Base-by-base conservation (phyloP, 2,329 filamentous ascomycete genomes). In the Botryosphaeria dothidea region DNA sequence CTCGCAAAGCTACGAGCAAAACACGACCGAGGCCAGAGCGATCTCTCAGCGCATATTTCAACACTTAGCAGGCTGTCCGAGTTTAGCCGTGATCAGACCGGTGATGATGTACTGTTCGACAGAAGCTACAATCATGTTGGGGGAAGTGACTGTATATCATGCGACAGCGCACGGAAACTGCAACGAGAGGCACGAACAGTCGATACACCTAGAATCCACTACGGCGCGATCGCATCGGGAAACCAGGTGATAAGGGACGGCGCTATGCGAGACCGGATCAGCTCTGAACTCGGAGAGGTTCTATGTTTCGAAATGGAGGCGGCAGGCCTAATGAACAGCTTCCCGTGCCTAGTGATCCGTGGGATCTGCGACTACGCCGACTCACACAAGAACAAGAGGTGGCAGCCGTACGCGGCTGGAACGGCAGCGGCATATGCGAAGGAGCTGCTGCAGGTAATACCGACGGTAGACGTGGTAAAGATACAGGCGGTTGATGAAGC, bases 301-400 rank as follows among this genome's bases (percentile, higher is more conserved):
- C 65, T 71, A 3, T 72, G 68, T 56, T 71, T 70, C 41, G 69
- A 70, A 58, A 70, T 68, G 66, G 71, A 71, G 57, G 69, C 69
- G 56, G 69, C 71, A 54, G 72, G 71, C 61, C 69, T 74, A 62
- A 73, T 73, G 69, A 65, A 69, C 65, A 65, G 63, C 65, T 68
- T 71, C 60, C 70, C 68, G 5, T 71, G 70, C 49, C 52, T 72
- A 2, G 68, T 72, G 2, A 67, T 72, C 38, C 69, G 70, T 27
- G 70, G 70, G 13, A 71, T 72, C 38, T 69, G 67, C 66, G 70
- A 72, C 48, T 72, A 72, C 60, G 54, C 69, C 23, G 70, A 72
- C 65, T 68, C 68, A 9, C 65, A 70, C 46, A 70, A 70, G 65
- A 69, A 70, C 52, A 66, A 69, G 41, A 49, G 36, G 23, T 69